Base-by-base conservation (phyloP, 2,329 filamentous ascomycete species). In the Beauveria scarabaeidicola region DNA sequence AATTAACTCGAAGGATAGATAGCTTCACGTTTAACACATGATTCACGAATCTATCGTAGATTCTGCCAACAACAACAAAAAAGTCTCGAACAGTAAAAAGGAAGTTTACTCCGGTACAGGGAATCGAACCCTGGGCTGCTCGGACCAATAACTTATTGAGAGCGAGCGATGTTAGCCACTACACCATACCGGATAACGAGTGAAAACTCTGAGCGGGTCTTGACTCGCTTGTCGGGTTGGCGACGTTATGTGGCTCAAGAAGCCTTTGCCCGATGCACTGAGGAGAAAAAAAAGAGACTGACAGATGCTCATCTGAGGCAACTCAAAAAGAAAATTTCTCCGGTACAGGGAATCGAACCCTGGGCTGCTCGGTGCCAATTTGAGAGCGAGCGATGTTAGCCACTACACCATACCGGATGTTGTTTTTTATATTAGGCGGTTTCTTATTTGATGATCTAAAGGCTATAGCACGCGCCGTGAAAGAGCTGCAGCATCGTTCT, bases 331-430 rank as follows among this genome's bases (percentile, higher is more conserved):
- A 52, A 32, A 56, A 25, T 38, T 15, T 41, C 59, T 63, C 61
- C 59, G 61, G 59, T 63, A 63, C 61, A 56, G 61, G 61, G 61
- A 62, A 62, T 62, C 61, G 59, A 61, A 63, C 61, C 61, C 61
- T 55, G 61, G 61, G 61, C 61, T 63, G 61, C 59, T 63, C 61
- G 61, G 61, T 36, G 25, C 59, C 50, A 44, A 23, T 10, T 44
- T 70, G 69, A 71, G 69, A 70, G 68, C 68, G 69, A 70, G 68
- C 69, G 69, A 70, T 70, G 69, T 70, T 70, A 70, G 68, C 69
- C 69, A 69, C 68, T 70, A 70, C 68, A 70, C 69, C 69, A 70
- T 70, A 69, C 66, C 68, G 69, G 69, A 70, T 64, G 21, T 21
- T n/a, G n/a, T 19, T n/a, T 46, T 51, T 44, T 7, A 44, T 56